These are phyloP conservation scores for Drechslerella coelobrocha DNA, from an alignment of 2,329 filamentous ascomycete genomes.

Conservation along the genomic window DNA sequence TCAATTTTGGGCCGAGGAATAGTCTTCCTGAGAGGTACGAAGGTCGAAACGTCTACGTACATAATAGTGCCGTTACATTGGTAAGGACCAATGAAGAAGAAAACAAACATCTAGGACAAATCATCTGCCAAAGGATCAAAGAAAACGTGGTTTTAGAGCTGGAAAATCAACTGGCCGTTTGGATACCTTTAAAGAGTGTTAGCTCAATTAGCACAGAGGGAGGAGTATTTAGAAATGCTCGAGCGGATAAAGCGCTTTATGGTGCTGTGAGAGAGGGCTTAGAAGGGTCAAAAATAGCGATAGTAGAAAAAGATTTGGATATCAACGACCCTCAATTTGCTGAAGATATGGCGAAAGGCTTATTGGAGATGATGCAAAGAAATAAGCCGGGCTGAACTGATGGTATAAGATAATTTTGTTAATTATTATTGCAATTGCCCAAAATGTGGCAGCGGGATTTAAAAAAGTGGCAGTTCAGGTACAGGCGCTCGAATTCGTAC, in stretches of 20 bases:
- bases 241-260: slow-evolving; percentile 63
- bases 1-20: slow-evolving; percentile 68
- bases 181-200: slow-evolving; percentile 68
- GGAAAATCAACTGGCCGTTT: slow-evolving; percentile 63
- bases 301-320: slow-evolving; percentile 63
- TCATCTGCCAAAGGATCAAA: slow-evolving; percentile 65
- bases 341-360: slow-evolving; percentile 60
- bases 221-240: slow-evolving; percentile 64
- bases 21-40: slow-evolving; percentile 66
- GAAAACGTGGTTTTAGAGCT: slow-evolving; percentile 56
- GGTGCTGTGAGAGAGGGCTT: slow-evolving; percentile 63
- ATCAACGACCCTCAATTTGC: slow-evolving; percentile 67
- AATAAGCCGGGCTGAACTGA: no score
- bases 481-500: no score
- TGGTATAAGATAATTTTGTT: slow-evolving; percentile 57
- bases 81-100: slow-evolving; percentile 70
- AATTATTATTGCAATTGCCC: slow-evolving; percentile 54
- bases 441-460: no score
- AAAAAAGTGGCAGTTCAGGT: no score
- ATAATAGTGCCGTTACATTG: slow-evolving; percentile 72
- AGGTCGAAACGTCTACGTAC: slow-evolving; percentile 65
- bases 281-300: slow-evolving; percentile 60
- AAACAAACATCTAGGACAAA: slow-evolving; percentile 64
- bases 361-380: slow-evolving; percentile 57
- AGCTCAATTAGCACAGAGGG: slow-evolving; percentile 67